A percentile compares a stretch with the other conserved stretches of the same genome.
Evolutionary conservation across 1,139 yeast species (phyloP).

Genomic region (Geotrichum siamense): DNA sequence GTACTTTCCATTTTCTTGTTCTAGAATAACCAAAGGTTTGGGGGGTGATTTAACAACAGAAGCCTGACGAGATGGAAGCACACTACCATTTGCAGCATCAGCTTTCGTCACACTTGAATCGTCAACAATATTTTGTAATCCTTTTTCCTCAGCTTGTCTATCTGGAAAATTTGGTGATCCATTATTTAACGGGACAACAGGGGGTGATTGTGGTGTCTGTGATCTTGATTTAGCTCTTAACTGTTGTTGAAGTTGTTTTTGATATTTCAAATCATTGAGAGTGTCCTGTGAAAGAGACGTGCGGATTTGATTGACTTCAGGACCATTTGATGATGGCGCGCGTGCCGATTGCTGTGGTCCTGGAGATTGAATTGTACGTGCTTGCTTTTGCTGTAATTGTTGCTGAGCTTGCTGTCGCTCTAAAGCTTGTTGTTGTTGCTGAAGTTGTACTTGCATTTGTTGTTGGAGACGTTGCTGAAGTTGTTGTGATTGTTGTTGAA

Average conservation of each 20-base stretch:
- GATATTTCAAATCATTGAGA: conserved; percentile 7
- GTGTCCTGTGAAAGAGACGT: conserved; percentile 8
- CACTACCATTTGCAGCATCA: conserved; percentile 6
- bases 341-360: conserved; percentile 1
- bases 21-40: conserved; percentile 20
- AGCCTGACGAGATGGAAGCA: conserved; percentile 16
- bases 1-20: conserved; percentile 41
- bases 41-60: conserved; percentile 12
- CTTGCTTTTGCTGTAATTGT: neutral
- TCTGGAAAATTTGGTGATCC: conserved; percentile 4
- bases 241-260: conserved; percentile 11
- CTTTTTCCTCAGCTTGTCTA: neutral
- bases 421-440: neutral
- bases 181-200: conserved; percentile 1
- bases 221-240: conserved; percentile 7
- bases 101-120: neutral
- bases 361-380: conserved; percentile 1
- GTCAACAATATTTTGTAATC: neutral
- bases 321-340: conserved; percentile 2
- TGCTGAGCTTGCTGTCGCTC: conserved; percentile 1
- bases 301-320: neutral
- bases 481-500: neutral
- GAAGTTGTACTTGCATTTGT: neutral
- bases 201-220: conserved; percentile 13
- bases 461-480: neutral